phyloP scores from a whole-genome alignment of 164 flowering plant genomes.

The Tetracentron sinense region DNA sequence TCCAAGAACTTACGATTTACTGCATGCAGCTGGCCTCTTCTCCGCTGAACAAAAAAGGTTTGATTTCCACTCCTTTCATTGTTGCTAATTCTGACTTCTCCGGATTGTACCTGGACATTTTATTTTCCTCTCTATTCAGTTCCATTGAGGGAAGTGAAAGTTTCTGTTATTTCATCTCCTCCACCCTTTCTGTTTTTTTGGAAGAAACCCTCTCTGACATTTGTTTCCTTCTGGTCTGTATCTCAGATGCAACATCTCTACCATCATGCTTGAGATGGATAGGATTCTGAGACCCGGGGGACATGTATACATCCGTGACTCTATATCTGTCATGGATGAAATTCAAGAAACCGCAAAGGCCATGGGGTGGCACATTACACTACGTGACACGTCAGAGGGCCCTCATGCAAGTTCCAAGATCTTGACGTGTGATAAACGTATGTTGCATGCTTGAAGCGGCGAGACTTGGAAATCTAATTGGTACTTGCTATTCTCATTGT shows the following conservation, averaged over 20 bases:
- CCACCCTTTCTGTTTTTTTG: too few species aligned
- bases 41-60: conserved; percentile 71
- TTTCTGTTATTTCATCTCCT: too few species aligned
- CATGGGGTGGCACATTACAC: conserved; percentile 58
- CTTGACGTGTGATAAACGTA: conserved; percentile 53
- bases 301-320: conserved; percentile 68
- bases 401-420: conserved; percentile 73
- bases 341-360: conserved; percentile 54
- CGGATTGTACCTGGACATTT: not conserved
- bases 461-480: not conserved
- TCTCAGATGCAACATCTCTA: conserved; percentile 66
- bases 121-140: not conserved
- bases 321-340: conserved; percentile 59
- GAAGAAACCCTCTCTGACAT: not conserved
- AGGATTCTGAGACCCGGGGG: conserved; percentile 92
- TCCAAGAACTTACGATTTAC: conserved; percentile 82
- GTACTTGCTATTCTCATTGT: too few species aligned
- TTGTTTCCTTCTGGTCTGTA: not conserved
- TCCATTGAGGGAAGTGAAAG: too few species aligned
- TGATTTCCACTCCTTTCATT: not conserved
- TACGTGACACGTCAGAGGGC: conserved; percentile 72
- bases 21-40: conserved; percentile 83
- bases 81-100: not conserved
- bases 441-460: conserved; percentile 2
- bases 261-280: conserved; percentile 91